phyloP scores from a whole-genome alignment of 163 green algal genomes.

The Scenedesmus sp. region DNA sequence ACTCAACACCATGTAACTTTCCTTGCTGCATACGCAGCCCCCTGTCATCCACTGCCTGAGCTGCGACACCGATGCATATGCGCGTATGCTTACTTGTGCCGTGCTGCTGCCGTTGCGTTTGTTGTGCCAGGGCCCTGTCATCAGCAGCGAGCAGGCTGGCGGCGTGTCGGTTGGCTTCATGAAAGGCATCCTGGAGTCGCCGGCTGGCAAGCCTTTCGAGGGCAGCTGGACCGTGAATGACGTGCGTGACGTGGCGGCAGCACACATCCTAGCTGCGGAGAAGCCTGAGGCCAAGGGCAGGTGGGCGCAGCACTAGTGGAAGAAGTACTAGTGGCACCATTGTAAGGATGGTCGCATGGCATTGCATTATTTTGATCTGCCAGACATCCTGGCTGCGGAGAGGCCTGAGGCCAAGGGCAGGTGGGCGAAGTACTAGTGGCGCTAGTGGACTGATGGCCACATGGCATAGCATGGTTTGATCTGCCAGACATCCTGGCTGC shows the following conservation, averaged over 20 bases:
- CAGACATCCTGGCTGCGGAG: conserved; percentile 80
- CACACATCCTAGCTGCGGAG: conserved; percentile 81
- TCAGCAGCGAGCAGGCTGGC: conserved; percentile 50
- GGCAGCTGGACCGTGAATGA: conserved; percentile 61
- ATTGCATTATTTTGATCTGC: not conserved
- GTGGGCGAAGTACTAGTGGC: not conserved
- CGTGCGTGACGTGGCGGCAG: conserved; percentile 80
- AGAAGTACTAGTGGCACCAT: too few species aligned
- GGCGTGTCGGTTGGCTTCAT: conserved; percentile 75
- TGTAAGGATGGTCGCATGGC: not conserved
- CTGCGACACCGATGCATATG: too few species aligned
- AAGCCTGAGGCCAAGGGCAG: conserved; percentile 66
- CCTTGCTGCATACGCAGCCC: too few species aligned
- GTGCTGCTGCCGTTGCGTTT: too few species aligned
- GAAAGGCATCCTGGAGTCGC: conserved; percentile 58
- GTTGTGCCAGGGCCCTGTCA: conserved; percentile 59
- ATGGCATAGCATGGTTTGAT: too few species aligned
- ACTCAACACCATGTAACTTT: too few species aligned
- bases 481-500: too few species aligned
- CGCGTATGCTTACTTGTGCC: too few species aligned
- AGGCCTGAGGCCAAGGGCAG: conserved; percentile 63
- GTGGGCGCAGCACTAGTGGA: not conserved
- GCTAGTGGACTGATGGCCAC: too few species aligned
- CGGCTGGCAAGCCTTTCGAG: conserved; percentile 53
- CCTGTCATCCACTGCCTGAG: too few species aligned